Evolutionary conservation across 2,329 filamentous ascomycete genomes (phyloP), one percentile per base, ranked within the genome.

Genomic region (Colletotrichum somersetense): DNA sequence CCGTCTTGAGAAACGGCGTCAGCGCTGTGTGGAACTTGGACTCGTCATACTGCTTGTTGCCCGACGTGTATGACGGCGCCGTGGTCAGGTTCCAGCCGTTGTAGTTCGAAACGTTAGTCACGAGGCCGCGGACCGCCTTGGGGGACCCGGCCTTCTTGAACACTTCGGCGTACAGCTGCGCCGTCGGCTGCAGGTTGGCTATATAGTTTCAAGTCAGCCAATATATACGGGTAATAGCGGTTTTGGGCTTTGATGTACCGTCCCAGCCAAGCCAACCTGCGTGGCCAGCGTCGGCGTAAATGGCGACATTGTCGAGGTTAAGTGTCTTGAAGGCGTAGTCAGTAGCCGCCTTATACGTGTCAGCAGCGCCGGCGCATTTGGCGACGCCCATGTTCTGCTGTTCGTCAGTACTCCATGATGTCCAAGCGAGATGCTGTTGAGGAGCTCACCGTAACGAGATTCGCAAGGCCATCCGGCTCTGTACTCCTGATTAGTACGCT

Each of bases 261-360:
- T 70, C 65, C 81, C 81, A 82, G 71, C 81, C 81, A 62, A 82
- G 77, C 80, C 81, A 82, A 65, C 81, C 81, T 71, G 78, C 80
- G 75, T 82, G 81, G 67, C 80, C 80, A 11, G 79, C 80, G 73
- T 82, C 81, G 64, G 81, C 74, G 75, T 82, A 82, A 76, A 81
- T 79, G 64, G 77, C 74, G 57, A 82, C 80, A 67, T 82, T 82
- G 58, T 80, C 78, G 38, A 81, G 75, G 71, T 81, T 78, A 52
- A 81, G 78, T 4, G 77, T 74, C 74, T 77, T 76, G 66, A 81
- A 62, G 23, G 80, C 81, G 71, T 82, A 82, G 46, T 76, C 77
- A 23, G 79, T 78, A 65, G 78, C 75, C 14, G 75, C 74, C 64
- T 79, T 75, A 73, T 82, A 82, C 18, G 76, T 73, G 14, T 75